phyloP scores from a whole-genome alignment of 805 yeast genomes.

The Metschnikowia kofuensis region DNA sequence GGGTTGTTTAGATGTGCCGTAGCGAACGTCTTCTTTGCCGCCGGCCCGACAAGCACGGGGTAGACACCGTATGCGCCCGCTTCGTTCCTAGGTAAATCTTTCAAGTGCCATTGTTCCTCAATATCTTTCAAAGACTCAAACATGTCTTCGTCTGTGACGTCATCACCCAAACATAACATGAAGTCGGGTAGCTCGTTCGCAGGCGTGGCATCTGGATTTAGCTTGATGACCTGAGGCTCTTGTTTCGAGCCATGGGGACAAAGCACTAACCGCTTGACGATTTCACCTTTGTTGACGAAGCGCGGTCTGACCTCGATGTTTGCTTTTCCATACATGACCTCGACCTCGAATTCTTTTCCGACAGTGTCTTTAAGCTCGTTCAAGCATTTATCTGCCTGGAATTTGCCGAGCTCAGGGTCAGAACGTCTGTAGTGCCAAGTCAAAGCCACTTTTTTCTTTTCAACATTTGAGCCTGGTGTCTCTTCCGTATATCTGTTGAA shows the following conservation, averaged over 20 bases:
- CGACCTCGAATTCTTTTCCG: conserved; percentile 70
- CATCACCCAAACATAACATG: conserved; percentile 90
- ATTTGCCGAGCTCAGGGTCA: conserved; percentile 90
- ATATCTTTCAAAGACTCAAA: conserved; percentile 69
- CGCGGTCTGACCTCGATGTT: conserved; percentile 96
- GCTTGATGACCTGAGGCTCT: conserved; percentile 27
- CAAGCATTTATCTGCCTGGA: conserved; percentile 74
- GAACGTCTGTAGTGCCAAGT: conserved; percentile 98
- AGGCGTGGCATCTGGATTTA: conserved; percentile 25
- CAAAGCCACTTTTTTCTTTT: conserved; percentile 85
- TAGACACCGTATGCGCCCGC: conserved; percentile 61
- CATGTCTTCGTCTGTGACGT: conserved; percentile 97
- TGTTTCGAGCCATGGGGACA: conserved; percentile 59
- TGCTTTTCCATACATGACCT: conserved; percentile 96
- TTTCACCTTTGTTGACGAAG: conserved; percentile 95
- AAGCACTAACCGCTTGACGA: conserved; percentile 74
- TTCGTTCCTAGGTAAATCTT: conserved; percentile 41
- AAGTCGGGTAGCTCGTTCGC: conserved; percentile 70
- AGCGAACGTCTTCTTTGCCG: conserved; percentile 81
- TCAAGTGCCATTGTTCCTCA: conserved; percentile 49
- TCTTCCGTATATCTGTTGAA: conserved; percentile 75
- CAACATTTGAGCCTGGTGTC: conserved; percentile 88
- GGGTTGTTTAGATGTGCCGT: conserved; percentile 85
- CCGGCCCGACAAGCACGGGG: conserved; percentile 92
- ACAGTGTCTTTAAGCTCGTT: conserved; percentile 60